phyloP scores from a whole-genome alignment of 495 filamentous ascomycete genomes.

The Xylaria palmicola region DNA sequence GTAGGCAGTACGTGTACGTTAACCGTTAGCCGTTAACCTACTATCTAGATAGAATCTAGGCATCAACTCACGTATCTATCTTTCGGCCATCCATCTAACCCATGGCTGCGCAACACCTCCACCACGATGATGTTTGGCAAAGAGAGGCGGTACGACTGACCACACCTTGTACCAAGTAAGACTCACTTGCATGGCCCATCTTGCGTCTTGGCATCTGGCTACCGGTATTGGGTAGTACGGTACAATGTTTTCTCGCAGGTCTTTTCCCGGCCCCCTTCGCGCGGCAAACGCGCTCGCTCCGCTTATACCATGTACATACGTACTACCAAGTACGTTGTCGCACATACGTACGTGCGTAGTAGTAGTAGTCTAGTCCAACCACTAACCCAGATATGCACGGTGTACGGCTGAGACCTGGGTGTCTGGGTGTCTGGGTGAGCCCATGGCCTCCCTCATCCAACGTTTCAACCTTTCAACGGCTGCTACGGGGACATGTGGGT shows the following conservation, averaged over 20 bases:
- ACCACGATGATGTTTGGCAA: too few species aligned
- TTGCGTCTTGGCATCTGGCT: slow-evolving; percentile 7
- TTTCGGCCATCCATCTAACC: too few species aligned
- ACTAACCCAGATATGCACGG: too few species aligned
- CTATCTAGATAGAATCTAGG: too few species aligned
- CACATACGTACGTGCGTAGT: background rate
- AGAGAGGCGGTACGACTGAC: background rate
- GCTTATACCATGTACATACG: background rate
- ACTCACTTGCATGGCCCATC: background rate
- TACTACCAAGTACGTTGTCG: background rate
- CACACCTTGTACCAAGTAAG: background rate
- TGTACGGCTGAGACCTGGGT: background rate
- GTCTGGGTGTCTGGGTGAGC: background rate
- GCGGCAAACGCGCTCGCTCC: slow-evolving; percentile 11
- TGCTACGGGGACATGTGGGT: slow-evolving; percentile 1
- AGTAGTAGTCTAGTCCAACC: too few species aligned
- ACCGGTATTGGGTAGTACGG: too few species aligned
- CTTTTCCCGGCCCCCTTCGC: background rate
- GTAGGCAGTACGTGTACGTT: too few species aligned
- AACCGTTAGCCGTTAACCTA: too few species aligned
- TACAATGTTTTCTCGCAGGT: background rate
- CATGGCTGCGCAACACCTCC: too few species aligned
- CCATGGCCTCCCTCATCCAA: background rate
- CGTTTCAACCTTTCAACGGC: background rate
- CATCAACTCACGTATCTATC: too few species aligned